These are phyloP conservation scores for Xylaria sp. DNA, from an alignment of 2,329 filamentous ascomycete species.

Conservation along the genomic window DNA sequence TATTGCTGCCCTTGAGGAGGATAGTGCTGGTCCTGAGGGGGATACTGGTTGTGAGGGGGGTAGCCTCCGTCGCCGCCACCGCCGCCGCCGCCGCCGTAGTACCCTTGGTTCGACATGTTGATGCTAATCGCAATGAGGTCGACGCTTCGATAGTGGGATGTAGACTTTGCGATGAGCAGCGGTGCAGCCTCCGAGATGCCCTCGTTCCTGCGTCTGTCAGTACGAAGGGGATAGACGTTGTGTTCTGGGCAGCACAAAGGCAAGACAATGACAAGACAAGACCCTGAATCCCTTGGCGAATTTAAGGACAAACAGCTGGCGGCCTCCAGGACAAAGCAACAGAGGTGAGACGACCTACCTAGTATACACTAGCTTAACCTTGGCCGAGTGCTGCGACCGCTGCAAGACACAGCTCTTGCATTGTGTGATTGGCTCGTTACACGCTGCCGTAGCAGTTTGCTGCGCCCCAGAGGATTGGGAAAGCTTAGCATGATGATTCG, in stretches of 20 bases:
- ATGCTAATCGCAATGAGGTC: neutral
- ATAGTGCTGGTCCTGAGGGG: constrained; percentile 37
- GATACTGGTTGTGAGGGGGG: constrained; percentile 30
- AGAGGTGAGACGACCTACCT: neutral
- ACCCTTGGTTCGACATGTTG: constrained; percentile 45
- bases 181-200: neutral
- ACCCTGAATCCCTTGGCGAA: neutral
- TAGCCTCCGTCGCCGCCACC: constrained; percentile 16
- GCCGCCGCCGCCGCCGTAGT: constrained; percentile 39
- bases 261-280: neutral
- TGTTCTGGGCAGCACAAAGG: neutral
- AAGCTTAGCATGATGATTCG: constrained; percentile 29
- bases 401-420: neutral
- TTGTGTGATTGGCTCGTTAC: constrained; percentile 25
- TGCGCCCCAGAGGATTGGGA: constrained; percentile 29
- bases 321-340: constrained; percentile 23
- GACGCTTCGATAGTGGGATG: constrained; percentile 8
- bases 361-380: constrained; percentile 6
- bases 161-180: neutral
- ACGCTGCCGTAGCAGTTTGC: constrained; percentile 12
- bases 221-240: neutral
- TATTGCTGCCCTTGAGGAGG: constrained; percentile 39
- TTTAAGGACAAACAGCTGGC: constrained; percentile 17
- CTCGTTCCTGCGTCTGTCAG: neutral
- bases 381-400: neutral